phyloP scores from a whole-genome alignment of 2,329 filamentous ascomycete species.

The Diatrype stigma region DNA sequence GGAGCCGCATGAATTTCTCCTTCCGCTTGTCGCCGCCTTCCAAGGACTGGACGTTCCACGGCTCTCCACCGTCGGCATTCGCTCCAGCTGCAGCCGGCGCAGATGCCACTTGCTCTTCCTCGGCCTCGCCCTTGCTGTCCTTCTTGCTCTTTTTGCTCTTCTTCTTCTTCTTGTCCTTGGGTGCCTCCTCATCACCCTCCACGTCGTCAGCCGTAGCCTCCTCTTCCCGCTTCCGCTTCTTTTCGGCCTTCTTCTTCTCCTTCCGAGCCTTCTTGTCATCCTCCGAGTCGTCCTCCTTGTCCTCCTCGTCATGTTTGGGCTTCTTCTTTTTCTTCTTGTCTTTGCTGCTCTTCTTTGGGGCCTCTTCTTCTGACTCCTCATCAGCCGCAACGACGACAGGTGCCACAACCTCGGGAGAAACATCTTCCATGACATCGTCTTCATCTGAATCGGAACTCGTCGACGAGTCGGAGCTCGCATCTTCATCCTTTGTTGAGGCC shows the following conservation, averaged over 20 bases:
- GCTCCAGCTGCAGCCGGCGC: conserved; percentile 13
- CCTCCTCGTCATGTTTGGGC: conserved; percentile 11
- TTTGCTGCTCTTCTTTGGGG: conserved; percentile 17
- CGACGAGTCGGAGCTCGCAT: conserved; percentile 3
- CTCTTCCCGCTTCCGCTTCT: conserved; percentile 18
- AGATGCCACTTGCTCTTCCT: conserved; percentile 20
- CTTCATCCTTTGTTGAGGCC: conserved; percentile 7
- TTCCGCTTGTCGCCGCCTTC: conserved; percentile 48
- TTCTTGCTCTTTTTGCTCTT: conserved; percentile 20
- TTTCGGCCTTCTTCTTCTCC: conserved; percentile 21
- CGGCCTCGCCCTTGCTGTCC: too few species aligned
- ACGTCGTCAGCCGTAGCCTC: conserved; percentile 8
- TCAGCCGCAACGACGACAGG: conserved; percentile 9
- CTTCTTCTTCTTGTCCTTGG: conserved; percentile 21
- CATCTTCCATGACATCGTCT: conserved; percentile 4
- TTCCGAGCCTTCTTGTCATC: conserved; percentile 17
- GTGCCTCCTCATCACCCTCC: conserved; percentile 15
- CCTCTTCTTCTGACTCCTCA: conserved; percentile 10
- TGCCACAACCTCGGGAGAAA: conserved; percentile 2
- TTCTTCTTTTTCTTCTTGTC: conserved; percentile 27
- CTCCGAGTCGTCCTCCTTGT: conserved; percentile 2
- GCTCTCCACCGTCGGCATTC: conserved; percentile 29
- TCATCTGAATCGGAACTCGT: not conserved
- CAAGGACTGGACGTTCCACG: conserved; percentile 51
- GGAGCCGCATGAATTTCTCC: conserved; percentile 53